phyloP scores from a whole-genome alignment of 225 moss, liverwort and hornwort genomes.

The Physcomitrium patens region DNA sequence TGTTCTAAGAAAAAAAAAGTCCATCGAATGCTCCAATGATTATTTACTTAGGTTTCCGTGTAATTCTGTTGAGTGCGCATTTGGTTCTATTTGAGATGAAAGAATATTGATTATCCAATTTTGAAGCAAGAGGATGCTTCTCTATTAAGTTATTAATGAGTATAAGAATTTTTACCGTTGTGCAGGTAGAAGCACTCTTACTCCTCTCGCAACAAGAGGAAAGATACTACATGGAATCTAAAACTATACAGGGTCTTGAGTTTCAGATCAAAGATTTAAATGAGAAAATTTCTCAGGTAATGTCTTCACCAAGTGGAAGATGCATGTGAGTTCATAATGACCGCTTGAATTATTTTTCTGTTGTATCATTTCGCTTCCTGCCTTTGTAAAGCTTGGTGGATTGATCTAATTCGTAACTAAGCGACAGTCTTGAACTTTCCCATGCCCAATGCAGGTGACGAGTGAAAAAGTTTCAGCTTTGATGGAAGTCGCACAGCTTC shows the following conservation, averaged over 20 bases:
- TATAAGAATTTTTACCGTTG: slow-evolving; percentile 11
- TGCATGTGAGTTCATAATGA: slow-evolving; percentile 3
- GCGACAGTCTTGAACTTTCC: slow-evolving; percentile 25
- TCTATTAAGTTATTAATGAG: slow-evolving; percentile 9
- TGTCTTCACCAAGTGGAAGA: slow-evolving; percentile 10
- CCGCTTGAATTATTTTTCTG: not conserved
- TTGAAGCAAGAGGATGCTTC: slow-evolving; percentile 10
- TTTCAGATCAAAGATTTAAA: slow-evolving; percentile 71
- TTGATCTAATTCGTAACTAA: slow-evolving; percentile 5
- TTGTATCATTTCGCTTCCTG: slow-evolving; percentile 14
- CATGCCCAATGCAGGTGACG: slow-evolving; percentile 60
- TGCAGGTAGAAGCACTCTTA: slow-evolving; percentile 84
- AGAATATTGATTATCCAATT: not conserved
- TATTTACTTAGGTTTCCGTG: slow-evolving; percentile 6
- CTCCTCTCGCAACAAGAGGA: slow-evolving; percentile 98
- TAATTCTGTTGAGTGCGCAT: slow-evolving; percentile 18
- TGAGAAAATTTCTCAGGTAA: slow-evolving; percentile 85
- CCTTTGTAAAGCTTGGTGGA: not conserved
- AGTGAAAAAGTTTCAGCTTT: slow-evolving; percentile 82
- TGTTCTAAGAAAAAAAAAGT: slow-evolving; percentile 1
- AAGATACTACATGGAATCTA: slow-evolving; percentile 83
- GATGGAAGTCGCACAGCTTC: slow-evolving; percentile 79
- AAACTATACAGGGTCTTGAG: slow-evolving; percentile 80
- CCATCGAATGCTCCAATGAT: not conserved
- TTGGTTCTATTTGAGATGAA: not conserved